phyloP scores from a whole-genome alignment of 148 eudicot species.

The Chenopodium formosanum region DNA sequence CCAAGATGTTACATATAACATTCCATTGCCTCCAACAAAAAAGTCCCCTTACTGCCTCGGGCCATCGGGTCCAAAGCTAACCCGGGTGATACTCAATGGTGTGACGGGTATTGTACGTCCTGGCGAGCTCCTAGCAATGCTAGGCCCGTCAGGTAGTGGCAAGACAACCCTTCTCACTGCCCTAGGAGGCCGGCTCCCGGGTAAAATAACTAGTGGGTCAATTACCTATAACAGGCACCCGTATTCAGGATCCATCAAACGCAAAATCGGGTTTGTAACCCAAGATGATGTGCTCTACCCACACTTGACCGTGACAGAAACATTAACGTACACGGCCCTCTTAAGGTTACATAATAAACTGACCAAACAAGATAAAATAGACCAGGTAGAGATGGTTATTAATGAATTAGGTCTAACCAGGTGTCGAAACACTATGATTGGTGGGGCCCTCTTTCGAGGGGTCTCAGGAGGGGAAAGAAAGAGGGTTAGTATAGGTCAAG shows the following conservation, averaged over 20 bases:
- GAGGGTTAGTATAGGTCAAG: slow-evolving; percentile 80
- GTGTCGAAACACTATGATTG: slow-evolving; percentile 59
- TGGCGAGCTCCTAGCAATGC: slow-evolving; percentile 79
- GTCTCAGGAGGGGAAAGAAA: slow-evolving; percentile 87
- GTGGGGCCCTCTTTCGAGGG: slow-evolving; percentile 63
- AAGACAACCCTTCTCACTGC: slow-evolving; percentile 78
- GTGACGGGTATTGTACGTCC: slow-evolving; percentile 66
- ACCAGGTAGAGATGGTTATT: slow-evolving; percentile 55
- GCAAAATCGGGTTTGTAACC: slow-evolving; percentile 72
- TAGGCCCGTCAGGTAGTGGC: slow-evolving; percentile 92
- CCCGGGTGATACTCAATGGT: slow-evolving; percentile 48
- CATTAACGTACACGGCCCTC: slow-evolving; percentile 63
- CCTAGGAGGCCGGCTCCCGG: slow-evolving; percentile 58
- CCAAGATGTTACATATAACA: slow-evolving; percentile 67
- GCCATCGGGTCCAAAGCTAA: slow-evolving; percentile 35
- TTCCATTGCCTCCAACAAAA: slow-evolving; percentile 31
- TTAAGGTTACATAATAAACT: slow-evolving; percentile 52
- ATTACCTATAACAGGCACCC: slow-evolving; percentile 67
- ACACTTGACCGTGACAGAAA: slow-evolving; percentile 76
- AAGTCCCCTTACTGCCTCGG: slow-evolving; percentile 3
- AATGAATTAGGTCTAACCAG: slow-evolving; percentile 52
- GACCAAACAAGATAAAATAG: slow-evolving; percentile 45
- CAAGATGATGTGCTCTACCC: slow-evolving; percentile 80
- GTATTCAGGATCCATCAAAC: slow-evolving; percentile 54
- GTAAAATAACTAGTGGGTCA: slow-evolving; percentile 47